These are phyloP conservation scores for Herpetospermum pedunculosum DNA, from an alignment of 306 rosid genomes.

Conservation along the genomic window DNA sequence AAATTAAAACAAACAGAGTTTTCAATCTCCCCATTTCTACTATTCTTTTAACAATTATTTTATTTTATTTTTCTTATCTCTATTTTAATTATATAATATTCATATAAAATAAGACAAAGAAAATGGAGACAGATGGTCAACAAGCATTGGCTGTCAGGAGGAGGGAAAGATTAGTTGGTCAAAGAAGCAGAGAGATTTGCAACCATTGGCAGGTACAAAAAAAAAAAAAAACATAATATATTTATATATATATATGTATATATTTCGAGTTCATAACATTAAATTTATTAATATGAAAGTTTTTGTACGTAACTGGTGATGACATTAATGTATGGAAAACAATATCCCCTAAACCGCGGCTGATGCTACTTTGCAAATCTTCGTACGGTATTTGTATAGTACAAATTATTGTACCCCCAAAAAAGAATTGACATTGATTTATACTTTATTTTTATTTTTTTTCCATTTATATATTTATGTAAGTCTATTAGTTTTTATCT, in stretches of 20 bases:
- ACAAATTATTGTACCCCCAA: constrained; percentile 1
- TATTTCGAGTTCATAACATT: too few species aligned
- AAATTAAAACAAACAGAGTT: background rate
- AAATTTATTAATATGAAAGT: too few species aligned
- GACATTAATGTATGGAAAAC: background rate
- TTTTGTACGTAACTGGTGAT: background rate
- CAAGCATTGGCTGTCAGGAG: background rate
- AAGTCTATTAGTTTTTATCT: background rate
- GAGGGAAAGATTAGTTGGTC: background rate
- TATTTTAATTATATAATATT: background rate
- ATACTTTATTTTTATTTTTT: background rate
- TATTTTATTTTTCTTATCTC: background rate
- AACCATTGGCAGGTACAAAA: background rate
- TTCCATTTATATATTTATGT: background rate
- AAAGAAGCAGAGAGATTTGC: background rate
- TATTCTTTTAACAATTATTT: background rate
- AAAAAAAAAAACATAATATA: too few species aligned
- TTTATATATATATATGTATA: too few species aligned
- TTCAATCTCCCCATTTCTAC: background rate
- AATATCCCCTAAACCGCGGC: constrained; percentile 11
- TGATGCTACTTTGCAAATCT: constrained; percentile 1
- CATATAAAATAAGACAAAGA: background rate
- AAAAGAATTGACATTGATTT: background rate
- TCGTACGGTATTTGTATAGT: constrained; percentile 1
- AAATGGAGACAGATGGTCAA: background rate